Base-by-base conservation (phyloP, 2,329 filamentous ascomycete species). In the Byssochlamys sp. region DNA sequence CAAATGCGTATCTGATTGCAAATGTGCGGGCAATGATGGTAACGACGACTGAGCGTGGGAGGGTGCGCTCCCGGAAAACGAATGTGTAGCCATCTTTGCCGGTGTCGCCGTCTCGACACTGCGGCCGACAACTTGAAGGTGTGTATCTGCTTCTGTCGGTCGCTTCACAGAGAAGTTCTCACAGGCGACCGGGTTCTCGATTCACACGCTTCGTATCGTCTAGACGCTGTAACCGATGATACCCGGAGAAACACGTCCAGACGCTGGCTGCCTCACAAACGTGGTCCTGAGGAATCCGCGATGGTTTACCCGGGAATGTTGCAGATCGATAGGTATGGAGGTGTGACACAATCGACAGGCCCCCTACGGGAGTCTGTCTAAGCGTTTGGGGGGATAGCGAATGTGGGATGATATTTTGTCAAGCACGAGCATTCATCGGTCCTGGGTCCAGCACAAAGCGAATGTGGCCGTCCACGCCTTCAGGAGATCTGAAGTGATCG, bases 11-110 rank as follows among this genome's bases (percentile, higher is more conserved):
- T 80, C 77, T 33, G 77, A 78, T 62, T 80, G 77, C 26, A 79
- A 67, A 68, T 80, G 94, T 61, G 89, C 84, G 53, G 94, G 92
- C 64, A 99, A 80, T 60, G 90, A 86, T 25, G 92, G 91, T 67
- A 99, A 80, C 60, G 92, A 96, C 58, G 90, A 84, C 76, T 96
- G 90, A 62, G 73, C 61, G 81, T 90, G 78, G 86, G 90, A 76
- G 72, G 82, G 72, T 71, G 75, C 61, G 69, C 71, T 69, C 65
- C 72, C 75, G 63, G 75, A 70, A 64, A 74, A 66, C 57, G 67
- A 67, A 60, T 67, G 65, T 61, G 69, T 68, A 58, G 71, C 74
- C 76, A 78, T 78, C 55, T 60, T 69, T 28, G 49, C 49, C 49
- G 24, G 49, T 51, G 57, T 33, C 45, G 48, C 57, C 55, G 53